Evolutionary conservation across 2,329 filamentous ascomycete genomes (phyloP).

Genomic region (Aspergillus thermomutatus): DNA sequence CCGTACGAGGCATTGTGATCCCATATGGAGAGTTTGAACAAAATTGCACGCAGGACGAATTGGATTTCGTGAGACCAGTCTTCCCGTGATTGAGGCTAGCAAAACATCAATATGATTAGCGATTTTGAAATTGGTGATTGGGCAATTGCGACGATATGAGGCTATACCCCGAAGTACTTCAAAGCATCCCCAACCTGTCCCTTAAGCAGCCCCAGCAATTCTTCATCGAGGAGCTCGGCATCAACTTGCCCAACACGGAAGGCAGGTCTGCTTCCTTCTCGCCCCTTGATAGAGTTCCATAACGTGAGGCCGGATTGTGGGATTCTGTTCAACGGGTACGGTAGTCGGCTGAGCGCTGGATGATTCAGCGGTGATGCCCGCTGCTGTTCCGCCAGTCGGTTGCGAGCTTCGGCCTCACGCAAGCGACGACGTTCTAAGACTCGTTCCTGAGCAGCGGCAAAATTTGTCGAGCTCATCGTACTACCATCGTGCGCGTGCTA

Average conservation of each 20-base stretch:
- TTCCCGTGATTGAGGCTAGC: constrained; percentile 65
- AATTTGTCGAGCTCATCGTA: constrained; percentile 62
- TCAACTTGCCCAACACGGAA: constrained; percentile 96
- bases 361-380: constrained; percentile 50
- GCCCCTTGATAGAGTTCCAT: constrained; percentile 70
- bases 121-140: background rate
- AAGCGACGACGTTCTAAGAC: constrained; percentile 75
- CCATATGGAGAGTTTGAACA: constrained; percentile 97
- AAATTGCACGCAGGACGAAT: constrained; percentile 67
- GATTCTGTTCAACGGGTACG: constrained; percentile 61
- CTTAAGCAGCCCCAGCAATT: constrained; percentile 80
- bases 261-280: constrained; percentile 75
- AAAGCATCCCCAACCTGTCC: constrained; percentile 82
- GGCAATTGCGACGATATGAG: background rate
- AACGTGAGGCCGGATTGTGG: constrained; percentile 41
- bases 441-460: constrained; percentile 84
- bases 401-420: constrained; percentile 64
- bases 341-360: constrained; percentile 56
- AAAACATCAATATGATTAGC: constrained; percentile 5
- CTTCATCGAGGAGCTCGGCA: constrained; percentile 90
- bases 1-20: constrained; percentile 95
- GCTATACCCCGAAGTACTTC: constrained; percentile 72
- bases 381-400: constrained; percentile 46
- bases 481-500: constrained; percentile 29
- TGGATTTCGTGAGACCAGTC: constrained; percentile 86